Conservation (phyloP, 495 filamentous ascomycete species). For the Penicillium steckii region DNA sequence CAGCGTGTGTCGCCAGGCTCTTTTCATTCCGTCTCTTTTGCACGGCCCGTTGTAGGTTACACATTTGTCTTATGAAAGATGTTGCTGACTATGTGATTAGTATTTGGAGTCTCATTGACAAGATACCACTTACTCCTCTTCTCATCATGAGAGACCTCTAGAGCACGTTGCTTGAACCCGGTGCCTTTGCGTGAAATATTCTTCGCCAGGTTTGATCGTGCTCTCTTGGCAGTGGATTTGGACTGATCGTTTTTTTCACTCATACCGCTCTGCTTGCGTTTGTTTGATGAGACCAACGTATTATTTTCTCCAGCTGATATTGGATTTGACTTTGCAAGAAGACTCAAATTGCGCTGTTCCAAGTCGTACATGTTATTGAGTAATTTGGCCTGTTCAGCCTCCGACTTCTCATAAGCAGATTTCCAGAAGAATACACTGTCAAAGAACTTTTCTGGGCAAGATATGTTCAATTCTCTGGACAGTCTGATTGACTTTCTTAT, state of each 20-base stretch:
- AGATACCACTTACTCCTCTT: neutral
- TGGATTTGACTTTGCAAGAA: conserved; percentile 20
- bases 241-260: neutral
- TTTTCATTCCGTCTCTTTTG: conserved; percentile 25
- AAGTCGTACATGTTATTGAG: conserved; percentile 42
- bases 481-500: conserved; percentile 37
- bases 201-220: neutral
- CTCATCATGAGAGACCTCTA: neutral
- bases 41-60: conserved; percentile 30
- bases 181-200: neutral
- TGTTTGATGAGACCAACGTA: conserved; percentile 9
- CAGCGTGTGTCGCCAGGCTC: conserved; percentile 20
- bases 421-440: conserved; percentile 53
- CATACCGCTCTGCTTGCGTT: conserved; percentile 21
- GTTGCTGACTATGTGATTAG: conserved; percentile 1
- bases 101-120: neutral
- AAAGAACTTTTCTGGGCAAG: conserved; percentile 33
- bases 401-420: conserved; percentile 44
- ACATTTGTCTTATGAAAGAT: conserved; percentile 35
- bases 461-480: conserved; percentile 7
- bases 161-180: neutral
- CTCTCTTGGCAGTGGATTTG: neutral
- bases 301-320: conserved; percentile 1
- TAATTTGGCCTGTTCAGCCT: conserved; percentile 44
- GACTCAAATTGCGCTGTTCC: conserved; percentile 33